Conservation (phyloP, 192 early-diverging fungal species). For the Nowakowskiella sp. region DNA sequence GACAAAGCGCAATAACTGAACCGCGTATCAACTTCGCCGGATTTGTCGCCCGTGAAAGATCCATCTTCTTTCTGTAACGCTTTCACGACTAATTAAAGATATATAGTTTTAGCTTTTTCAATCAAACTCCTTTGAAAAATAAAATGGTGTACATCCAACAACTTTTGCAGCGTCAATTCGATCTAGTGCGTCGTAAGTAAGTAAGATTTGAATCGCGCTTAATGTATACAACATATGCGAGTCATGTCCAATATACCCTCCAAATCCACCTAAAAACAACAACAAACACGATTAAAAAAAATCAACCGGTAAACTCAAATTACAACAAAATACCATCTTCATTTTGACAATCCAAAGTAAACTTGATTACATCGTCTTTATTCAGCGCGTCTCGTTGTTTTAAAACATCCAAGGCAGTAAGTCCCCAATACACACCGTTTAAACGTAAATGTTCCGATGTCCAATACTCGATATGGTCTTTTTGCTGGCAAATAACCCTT, state of each 20-base stretch:
- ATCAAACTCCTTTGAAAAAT: not conserved
- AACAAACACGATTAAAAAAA: slow-evolving; percentile 2
- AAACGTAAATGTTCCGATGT: slow-evolving; percentile 82
- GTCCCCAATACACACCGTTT: slow-evolving; percentile 91
- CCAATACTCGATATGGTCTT: slow-evolving; percentile 90
- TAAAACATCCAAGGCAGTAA: slow-evolving; percentile 73
- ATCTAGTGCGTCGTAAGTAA: slow-evolving; percentile 74
- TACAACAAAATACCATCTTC: slow-evolving; percentile 50
- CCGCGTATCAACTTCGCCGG: slow-evolving; percentile 91
- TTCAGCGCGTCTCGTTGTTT: slow-evolving; percentile 55
- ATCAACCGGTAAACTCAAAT: not conserved
- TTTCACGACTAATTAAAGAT: slow-evolving; percentile 45
- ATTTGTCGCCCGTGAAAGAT: slow-evolving; percentile 83
- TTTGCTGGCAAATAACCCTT: slow-evolving; percentile 43
- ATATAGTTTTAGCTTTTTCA: too few species aligned
- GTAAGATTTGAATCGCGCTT: slow-evolving; percentile 81
- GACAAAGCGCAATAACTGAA: slow-evolving; percentile 84
- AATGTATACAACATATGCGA: slow-evolving; percentile 87
- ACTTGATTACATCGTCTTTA: slow-evolving; percentile 64
- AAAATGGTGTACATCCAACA: slow-evolving; percentile 68
- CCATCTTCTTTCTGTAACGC: slow-evolving; percentile 57
- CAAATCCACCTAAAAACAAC: slow-evolving; percentile 67
- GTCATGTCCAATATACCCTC: slow-evolving; percentile 79
- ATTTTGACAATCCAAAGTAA: slow-evolving; percentile 71
- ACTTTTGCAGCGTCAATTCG: slow-evolving; percentile 57